Base-by-base conservation (phyloP, 345 rosid species). In the Aquilaria sinensis region DNA sequence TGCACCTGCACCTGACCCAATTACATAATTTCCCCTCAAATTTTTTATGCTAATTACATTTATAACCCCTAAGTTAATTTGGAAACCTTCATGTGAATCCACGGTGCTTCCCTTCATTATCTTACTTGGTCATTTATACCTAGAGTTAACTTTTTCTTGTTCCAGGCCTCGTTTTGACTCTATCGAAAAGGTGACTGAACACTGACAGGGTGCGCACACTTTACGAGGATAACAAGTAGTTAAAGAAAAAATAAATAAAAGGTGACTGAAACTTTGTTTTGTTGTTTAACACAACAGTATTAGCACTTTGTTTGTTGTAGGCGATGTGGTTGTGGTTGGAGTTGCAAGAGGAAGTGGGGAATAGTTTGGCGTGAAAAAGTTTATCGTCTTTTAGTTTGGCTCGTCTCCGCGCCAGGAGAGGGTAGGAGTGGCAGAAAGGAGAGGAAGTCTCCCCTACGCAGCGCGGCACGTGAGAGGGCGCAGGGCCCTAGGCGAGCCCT, bases 401-500 rank as follows among this genome's bases (percentile, higher is more conserved):
- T 37, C 23, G 23, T 23, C 23, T 23, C 23, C 23, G 1, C 23
- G 23, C 23, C 23, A 23, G 23, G 23, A 23, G 23, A 23, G 23
- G 23, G 23, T 23, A 23, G 23, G 23, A 23, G 23, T 23, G 23
- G 23, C 23, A 23, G 23, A 23, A 61, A 37, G 15, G 23, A 51
- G 55, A n/a, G 2, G 57, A 33, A 53, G 34, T 23, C 57, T 16
- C 31, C 8, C 16, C 32, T 33, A 9, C 3, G 10, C 47, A 59
- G 29, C 47, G 51, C 9, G 63, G 51, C 77, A 73, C 74, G 73
- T 74, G 77, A 74, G 77, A 12, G 66, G 63, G 73, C 73, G 54
- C 77, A 9, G 10, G 31, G 2, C 7, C 10, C 67, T 56, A 69
- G 41, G 63, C 10, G 48, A 51, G 23, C 23, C 23, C 23, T 23